Percentiles rank a stretch among this genome's conserved stretches.
Conservation (phyloP, 441 rosid genomes). For the Eutrema salsugineum region DNA sequence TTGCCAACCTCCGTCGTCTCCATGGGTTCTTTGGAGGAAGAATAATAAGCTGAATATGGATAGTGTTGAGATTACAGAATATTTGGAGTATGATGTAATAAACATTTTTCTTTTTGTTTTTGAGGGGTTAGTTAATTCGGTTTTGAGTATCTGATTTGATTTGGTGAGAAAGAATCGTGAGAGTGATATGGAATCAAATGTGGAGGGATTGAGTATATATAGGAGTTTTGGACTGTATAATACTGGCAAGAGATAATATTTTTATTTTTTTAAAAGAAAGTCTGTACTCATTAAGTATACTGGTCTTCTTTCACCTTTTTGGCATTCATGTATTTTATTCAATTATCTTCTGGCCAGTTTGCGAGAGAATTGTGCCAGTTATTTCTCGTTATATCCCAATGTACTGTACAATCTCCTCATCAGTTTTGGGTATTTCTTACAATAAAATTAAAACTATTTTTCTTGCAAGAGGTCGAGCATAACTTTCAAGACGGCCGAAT, state of each 20-base stretch:
- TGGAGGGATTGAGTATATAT: conserved; percentile 35
- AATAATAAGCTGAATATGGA: conserved; percentile 27
- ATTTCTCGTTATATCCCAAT: conserved; percentile 13
- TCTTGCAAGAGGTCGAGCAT: neutral
- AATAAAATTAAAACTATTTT: neutral
- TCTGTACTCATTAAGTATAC: neutral
- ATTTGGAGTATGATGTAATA: neutral
- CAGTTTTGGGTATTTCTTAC: neutral
- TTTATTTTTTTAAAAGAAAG: neutral
- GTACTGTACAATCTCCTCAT: neutral
- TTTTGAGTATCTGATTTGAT: conserved; percentile 9
- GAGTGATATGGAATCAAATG: conserved; percentile 18
- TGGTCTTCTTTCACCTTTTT: neutral
- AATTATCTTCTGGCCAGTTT: conserved; percentile 2
- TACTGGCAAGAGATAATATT: neutral
- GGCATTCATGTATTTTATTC: conserved; percentile 4
- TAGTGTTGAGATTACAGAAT: conserved; percentile 6
- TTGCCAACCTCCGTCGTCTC: conserved; percentile 72
- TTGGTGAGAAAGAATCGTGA: conserved; percentile 7
- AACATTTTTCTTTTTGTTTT: conserved; percentile 4
- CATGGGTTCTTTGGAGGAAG: conserved; percentile 38
- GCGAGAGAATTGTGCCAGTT: conserved; percentile 8
- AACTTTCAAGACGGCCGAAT: neutral
- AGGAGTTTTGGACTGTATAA: conserved; percentile 9
- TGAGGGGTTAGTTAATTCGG: conserved; percentile 16